These are phyloP conservation scores for Thinopyrum elongatum DNA, from an alignment of 176 grass and related monocot species.

Conservation along the genomic window DNA sequence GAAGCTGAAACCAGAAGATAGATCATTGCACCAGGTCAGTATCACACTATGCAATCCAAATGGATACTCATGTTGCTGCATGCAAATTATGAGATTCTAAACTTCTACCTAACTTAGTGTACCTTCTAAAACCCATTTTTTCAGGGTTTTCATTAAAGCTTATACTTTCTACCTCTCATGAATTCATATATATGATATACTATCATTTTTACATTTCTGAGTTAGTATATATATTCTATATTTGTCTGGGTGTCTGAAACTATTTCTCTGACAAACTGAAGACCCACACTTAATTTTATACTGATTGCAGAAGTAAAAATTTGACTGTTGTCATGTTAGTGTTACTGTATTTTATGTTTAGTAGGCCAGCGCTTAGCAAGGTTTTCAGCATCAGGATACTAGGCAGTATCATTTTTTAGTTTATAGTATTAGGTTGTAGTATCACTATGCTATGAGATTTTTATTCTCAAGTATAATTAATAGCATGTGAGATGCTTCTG, in stretches of 20 bases:
- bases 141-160: neutral
- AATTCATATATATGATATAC: neutral
- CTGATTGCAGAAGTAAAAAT: neutral
- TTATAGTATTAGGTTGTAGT: neutral
- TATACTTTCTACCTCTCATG: slow-evolving; percentile 1
- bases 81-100: neutral
- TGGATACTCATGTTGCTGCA: neutral
- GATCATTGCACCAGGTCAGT: slow-evolving; percentile 83
- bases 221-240: neutral
- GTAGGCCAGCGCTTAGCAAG: neutral
- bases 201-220: neutral
- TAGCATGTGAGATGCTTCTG: slow-evolving; percentile 24
- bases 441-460: too few species aligned
- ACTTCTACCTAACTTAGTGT: neutral
- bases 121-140: neutral
- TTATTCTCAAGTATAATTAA: neutral
- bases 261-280: neutral
- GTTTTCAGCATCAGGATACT: neutral
- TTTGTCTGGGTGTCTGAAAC: neutral
- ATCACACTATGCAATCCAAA: neutral
- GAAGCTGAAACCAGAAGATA: slow-evolving; percentile 82
- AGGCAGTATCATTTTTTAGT: neutral
- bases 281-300: slow-evolving; percentile 15
- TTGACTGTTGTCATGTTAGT: neutral
- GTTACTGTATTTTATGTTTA: slow-evolving; percentile 3